Conservation (phyloP, 768 basidiomycete genomes). For the Candolleomyces aberdarensis region DNA sequence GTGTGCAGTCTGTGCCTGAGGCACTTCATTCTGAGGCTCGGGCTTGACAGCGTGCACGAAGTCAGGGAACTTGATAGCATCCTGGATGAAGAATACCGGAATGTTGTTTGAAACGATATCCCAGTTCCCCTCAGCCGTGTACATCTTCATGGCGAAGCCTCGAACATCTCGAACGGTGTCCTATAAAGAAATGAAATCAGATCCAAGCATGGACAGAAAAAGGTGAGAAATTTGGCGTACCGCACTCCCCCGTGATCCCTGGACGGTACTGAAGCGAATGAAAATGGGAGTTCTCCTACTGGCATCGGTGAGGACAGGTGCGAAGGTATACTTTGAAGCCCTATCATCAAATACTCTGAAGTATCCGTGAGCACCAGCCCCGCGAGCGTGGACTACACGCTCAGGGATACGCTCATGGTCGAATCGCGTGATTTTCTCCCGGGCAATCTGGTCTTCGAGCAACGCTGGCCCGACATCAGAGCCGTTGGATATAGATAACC, state of each 20-base stretch:
- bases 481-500: conserved; percentile 53
- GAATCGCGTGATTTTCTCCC: conserved; percentile 76
- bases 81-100: conserved; percentile 81
- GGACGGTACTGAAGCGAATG: conserved; percentile 83
- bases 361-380: conserved; percentile 77
- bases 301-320: conserved; percentile 70
- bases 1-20: conserved; percentile 65
- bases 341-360: conserved; percentile 72
- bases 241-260: conserved; percentile 78
- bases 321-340: conserved; percentile 68
- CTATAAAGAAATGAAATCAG: conserved; percentile 22
- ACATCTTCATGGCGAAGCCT: conserved; percentile 83
- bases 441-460: conserved; percentile 73
- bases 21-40: conserved; percentile 81
- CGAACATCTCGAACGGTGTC: conserved; percentile 82
- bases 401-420: conserved; percentile 91
- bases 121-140: conserved; percentile 84
- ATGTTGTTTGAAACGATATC: conserved; percentile 85
- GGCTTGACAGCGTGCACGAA: conserved; percentile 83
- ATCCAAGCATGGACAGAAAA: background rate
- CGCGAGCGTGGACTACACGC: conserved; percentile 72
- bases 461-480: conserved; percentile 61
- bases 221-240: conserved; percentile 36
- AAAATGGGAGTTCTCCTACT: conserved; percentile 73
- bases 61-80: conserved; percentile 84